Evolutionary conservation across 139 green algal genomes (phyloP), one percentile per base, ranked within the genome.

Genomic region (Pseudopediastrum boryanum): DNA sequence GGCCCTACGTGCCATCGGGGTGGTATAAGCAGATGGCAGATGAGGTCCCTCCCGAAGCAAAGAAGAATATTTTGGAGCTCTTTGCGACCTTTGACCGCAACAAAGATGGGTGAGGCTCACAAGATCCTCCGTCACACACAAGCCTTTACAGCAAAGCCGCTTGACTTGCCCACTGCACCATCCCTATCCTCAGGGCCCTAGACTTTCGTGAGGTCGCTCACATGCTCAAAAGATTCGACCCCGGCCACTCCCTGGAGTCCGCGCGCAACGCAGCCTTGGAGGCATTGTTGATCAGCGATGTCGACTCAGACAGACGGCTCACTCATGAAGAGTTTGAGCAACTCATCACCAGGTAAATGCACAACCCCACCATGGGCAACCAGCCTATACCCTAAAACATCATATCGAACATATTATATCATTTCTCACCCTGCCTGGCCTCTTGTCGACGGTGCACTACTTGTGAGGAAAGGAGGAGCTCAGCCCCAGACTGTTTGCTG

Each of bases 201-300:
- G 58, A 70, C 46, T 50, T 73, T 51, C 33, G 31, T 13, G 74
- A 80, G 27, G 74, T 73, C 27, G 61, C 61, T 27, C 33, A 27
- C 0, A 44, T 80, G 42, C 63, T 80, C 74, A 48, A 65, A 43
- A 59, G 51, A 44, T 44, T 80, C 12, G 43, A 43, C 21, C 74
- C 74, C 1, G 61, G 63, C 19, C 74, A 80, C 33, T 63, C 41
- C 6, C 41, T 23, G n/a, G 2, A 35, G 8, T 73, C 61, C 19
- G 74, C 74, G 7, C 6, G 25, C 61, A 80, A 80, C 31, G 74
- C 74, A 42, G 74, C 74, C 38, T 59, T 80, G 42, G 74, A 80
- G 63, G 59, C 74, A 27, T 36, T 80, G 61, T 46, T 80, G 74
- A 21, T 80, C 31, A 31, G 38, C 35, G 71, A 78, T 29, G 10